A percentile compares a stretch with the other conserved stretches of the same genome.
phyloP scores from a whole-genome alignment of 371 early-diverging fungal species.

The Apophysomyces elegans region DNA sequence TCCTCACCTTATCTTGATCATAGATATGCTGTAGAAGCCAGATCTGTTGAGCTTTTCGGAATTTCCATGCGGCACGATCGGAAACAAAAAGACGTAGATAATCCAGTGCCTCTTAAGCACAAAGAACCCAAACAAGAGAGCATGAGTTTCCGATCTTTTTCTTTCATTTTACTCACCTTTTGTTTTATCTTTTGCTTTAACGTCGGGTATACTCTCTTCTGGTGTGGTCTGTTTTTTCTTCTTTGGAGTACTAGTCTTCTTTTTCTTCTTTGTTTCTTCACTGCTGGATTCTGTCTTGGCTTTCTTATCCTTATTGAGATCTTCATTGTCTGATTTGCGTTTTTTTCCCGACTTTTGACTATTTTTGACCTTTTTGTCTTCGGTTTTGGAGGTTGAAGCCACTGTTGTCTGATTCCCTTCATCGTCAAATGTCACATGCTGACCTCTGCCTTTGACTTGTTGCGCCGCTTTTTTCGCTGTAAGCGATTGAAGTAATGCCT shows the following conservation, averaged over 20 bases:
- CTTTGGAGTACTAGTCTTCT: neutral
- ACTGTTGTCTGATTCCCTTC: neutral
- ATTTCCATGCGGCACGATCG: slow-evolving; percentile 57
- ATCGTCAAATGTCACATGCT: neutral
- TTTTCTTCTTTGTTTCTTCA: slow-evolving; percentile 11
- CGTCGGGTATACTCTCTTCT: slow-evolving; percentile 9
- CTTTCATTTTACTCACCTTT: slow-evolving; percentile 19
- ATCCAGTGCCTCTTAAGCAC: slow-evolving; percentile 26
- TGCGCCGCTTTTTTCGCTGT: neutral
- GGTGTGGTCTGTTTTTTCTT: neutral
- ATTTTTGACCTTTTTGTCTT: neutral
- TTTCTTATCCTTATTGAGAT: neutral
- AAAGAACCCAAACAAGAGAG: neutral
- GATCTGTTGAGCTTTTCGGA: slow-evolving; percentile 64
- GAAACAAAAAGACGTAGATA: slow-evolving; percentile 37
- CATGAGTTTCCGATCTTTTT: neutral
- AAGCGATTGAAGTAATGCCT: neutral
- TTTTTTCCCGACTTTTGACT: neutral
- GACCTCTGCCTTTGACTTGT: neutral
- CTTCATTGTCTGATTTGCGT: neutral
- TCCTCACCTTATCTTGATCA: slow-evolving; percentile 28
- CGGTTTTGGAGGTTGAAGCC: neutral
- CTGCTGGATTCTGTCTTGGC: neutral
- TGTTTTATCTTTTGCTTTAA: slow-evolving; percentile 12
- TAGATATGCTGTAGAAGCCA: slow-evolving; percentile 67